phyloP scores from a whole-genome alignment of 768 basidiomycete species.

The Hemileccinum rubropunctum region DNA sequence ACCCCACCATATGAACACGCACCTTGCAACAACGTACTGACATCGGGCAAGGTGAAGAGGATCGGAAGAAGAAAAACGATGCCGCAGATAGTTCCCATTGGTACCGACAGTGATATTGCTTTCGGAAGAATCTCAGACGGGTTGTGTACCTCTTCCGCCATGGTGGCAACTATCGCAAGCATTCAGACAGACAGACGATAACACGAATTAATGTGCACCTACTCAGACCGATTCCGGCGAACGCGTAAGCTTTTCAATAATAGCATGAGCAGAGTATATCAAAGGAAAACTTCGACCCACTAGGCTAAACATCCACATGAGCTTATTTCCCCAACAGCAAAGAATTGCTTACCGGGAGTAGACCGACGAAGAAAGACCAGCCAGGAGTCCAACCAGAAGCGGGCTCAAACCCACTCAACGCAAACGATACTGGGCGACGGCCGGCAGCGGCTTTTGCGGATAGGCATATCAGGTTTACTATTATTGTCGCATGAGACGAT shows the following conservation, averaged over 20 bases:
- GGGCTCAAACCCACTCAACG: slow-evolving; percentile 59
- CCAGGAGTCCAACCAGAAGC: slow-evolving; percentile 65
- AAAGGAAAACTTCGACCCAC: slow-evolving; percentile 9
- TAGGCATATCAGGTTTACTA: slow-evolving; percentile 55
- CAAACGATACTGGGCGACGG: slow-evolving; percentile 52
- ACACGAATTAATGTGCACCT: slow-evolving; percentile 7
- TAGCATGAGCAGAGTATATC: neutral
- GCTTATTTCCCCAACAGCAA: neutral
- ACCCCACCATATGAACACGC: slow-evolving; percentile 12
- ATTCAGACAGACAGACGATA: slow-evolving; percentile 2
- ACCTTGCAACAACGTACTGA: slow-evolving; percentile 51
- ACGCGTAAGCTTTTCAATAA: slow-evolving; percentile 47
- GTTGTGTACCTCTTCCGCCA: slow-evolving; percentile 67
- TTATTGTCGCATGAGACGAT: slow-evolving; percentile 11
- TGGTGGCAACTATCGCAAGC: slow-evolving; percentile 46
- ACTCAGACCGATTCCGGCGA: slow-evolving; percentile 64
- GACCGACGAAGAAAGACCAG: slow-evolving; percentile 68
- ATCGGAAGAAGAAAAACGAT: slow-evolving; percentile 60
- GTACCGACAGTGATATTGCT: slow-evolving; percentile 53
- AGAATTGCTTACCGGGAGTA: slow-evolving; percentile 47
- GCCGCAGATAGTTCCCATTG: slow-evolving; percentile 50
- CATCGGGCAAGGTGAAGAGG: slow-evolving; percentile 62
- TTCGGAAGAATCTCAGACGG: slow-evolving; percentile 53
- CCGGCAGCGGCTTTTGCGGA: slow-evolving; percentile 57
- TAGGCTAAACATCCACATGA: slow-evolving; percentile 22